These are phyloP conservation scores for Ceratobasidium sp. DNA, from an alignment of 1,284 basidiomycete genomes.

Conservation along the genomic window DNA sequence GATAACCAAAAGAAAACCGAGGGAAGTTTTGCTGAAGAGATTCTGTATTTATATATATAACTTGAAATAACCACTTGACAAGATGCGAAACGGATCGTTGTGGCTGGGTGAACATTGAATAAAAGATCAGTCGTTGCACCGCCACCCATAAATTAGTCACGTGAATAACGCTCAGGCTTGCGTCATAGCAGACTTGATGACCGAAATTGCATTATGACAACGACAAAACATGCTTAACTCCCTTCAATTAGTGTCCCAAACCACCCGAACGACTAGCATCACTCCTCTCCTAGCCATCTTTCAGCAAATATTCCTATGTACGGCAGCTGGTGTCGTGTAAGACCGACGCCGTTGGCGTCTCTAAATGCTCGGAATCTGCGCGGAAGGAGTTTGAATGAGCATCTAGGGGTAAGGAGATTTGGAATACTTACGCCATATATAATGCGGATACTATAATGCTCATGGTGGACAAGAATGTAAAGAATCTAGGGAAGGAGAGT, in stretches of 20 bases:
- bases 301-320: constrained; percentile 78
- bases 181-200: not conserved
- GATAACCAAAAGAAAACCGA: too few species aligned
- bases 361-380: constrained; percentile 75
- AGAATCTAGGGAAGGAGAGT: constrained; percentile 64
- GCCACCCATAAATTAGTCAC: not conserved
- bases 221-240: not conserved
- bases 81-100: too few species aligned
- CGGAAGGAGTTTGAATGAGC: constrained; percentile 47
- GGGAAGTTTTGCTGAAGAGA: too few species aligned
- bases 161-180: not conserved
- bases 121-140: too few species aligned
- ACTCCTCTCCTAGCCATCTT: constrained; percentile 80
- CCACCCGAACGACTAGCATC: constrained; percentile 45
- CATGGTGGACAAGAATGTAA: constrained; percentile 65
- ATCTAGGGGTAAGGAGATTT: constrained; percentile 12
- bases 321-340: constrained; percentile 75
- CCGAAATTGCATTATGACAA: not conserved
- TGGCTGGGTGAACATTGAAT: too few species aligned
- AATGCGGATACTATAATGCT: constrained; percentile 61
- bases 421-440: constrained; percentile 71
- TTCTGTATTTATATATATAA: too few species aligned
- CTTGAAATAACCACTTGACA: too few species aligned
- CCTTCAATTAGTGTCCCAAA: constrained; percentile 15
- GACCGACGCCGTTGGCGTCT: constrained; percentile 70